Conservation (phyloP, 345 rosid species). For the Tarenaya hassleriana region DNA sequence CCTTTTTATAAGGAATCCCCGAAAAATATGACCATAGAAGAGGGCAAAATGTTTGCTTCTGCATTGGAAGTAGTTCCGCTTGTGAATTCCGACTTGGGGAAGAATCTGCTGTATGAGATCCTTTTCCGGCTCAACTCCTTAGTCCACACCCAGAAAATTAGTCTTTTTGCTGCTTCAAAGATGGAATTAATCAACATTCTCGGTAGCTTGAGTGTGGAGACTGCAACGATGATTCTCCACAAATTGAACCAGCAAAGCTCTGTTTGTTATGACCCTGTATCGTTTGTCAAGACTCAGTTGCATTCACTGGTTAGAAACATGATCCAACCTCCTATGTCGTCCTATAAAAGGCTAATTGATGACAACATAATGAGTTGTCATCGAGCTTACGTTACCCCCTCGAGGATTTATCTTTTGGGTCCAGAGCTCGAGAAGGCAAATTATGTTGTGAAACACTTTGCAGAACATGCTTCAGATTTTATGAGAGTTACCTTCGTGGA, state of each 20-base stretch:
- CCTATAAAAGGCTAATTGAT: slow-evolving; percentile 33
- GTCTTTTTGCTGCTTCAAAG: slow-evolving; percentile 46
- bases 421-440: slow-evolving; percentile 89
- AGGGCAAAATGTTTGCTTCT: slow-evolving; percentile 35
- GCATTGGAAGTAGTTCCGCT: slow-evolving; percentile 57
- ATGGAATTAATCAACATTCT: slow-evolving; percentile 42
- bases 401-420: slow-evolving; percentile 80
- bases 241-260: slow-evolving; percentile 58
- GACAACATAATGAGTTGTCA: slow-evolving; percentile 69
- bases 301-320: slow-evolving; percentile 33
- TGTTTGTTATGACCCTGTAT: slow-evolving; percentile 57
- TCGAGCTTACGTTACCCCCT: slow-evolving; percentile 75
- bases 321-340: slow-evolving; percentile 34
- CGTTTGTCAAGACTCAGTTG: slow-evolving; percentile 43
- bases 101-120: slow-evolving; percentile 55
- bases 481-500: slow-evolving; percentile 85
- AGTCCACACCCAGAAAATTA: slow-evolving; percentile 70
- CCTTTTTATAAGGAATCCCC: slow-evolving; percentile 47
- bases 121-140: slow-evolving; percentile 75
- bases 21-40: slow-evolving; percentile 32
- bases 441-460: slow-evolving; percentile 77
- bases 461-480: slow-evolving; percentile 69
- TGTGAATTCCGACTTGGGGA: slow-evolving; percentile 33
- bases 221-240: slow-evolving; percentile 49
- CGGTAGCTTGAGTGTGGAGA: slow-evolving; percentile 34